Percentiles rank a stretch among this genome's conserved stretches.
phyloP scores from a whole-genome alignment of 768 basidiomycete species.

The Auriscalpium orientale region DNA sequence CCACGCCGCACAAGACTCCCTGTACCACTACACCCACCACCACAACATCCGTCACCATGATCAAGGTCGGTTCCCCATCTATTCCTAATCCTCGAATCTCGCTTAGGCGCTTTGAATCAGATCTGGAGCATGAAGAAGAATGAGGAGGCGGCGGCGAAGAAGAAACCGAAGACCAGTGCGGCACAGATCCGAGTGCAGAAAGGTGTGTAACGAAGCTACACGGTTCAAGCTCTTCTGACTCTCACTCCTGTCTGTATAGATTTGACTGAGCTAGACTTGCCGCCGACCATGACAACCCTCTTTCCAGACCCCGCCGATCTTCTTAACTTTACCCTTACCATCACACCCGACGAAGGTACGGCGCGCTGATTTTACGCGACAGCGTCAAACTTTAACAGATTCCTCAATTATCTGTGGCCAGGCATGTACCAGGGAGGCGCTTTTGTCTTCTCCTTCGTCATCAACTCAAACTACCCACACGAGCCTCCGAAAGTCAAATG shows the following conservation, averaged over 20 bases:
- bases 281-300: slow-evolving; percentile 90
- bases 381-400: not conserved
- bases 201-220: slow-evolving; percentile 43
- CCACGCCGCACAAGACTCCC: slow-evolving; percentile 8
- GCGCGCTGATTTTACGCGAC: not conserved
- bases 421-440: slow-evolving; percentile 98
- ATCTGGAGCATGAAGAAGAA: slow-evolving; percentile 99
- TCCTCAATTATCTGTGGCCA: slow-evolving; percentile 22
- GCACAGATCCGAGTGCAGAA: slow-evolving; percentile 99
- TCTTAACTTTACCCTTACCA: slow-evolving; percentile 92
- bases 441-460: slow-evolving; percentile 90
- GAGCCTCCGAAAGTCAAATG: slow-evolving; percentile 99
- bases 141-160: slow-evolving; percentile 95
- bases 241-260: slow-evolving; percentile 39
- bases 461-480: slow-evolving; percentile 98
- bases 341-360: slow-evolving; percentile 92
- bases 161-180: slow-evolving; percentile 96
- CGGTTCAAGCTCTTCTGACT: not conserved
- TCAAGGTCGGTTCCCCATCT: slow-evolving; percentile 29
- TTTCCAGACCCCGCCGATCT: slow-evolving; percentile 92
- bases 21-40: slow-evolving; percentile 3
- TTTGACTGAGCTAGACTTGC: slow-evolving; percentile 92
- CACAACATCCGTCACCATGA: slow-evolving; percentile 25
- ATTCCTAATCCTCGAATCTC: slow-evolving; percentile 1
- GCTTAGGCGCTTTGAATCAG: slow-evolving; percentile 32